A percentile compares a stretch with the other conserved stretches of the same genome.
These are phyloP conservation scores for Penicillium verrucosum DNA, from an alignment of 2,329 filamentous ascomycete genomes.

Conservation along the genomic window DNA sequence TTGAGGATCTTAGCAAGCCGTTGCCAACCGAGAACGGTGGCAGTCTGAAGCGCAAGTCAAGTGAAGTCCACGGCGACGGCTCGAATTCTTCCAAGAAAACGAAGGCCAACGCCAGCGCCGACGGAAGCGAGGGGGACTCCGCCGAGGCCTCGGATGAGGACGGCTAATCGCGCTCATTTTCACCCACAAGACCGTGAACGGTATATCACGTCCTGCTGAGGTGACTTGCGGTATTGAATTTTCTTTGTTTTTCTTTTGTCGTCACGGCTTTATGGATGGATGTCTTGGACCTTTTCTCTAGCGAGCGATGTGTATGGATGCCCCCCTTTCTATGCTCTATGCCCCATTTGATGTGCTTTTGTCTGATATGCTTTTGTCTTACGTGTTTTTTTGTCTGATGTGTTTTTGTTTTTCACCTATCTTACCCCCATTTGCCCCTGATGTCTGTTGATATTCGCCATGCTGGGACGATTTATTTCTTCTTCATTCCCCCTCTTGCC, in stretches of 20 bases:
- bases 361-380: slow-evolving; percentile 8
- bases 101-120: slow-evolving; percentile 50
- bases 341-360: slow-evolving; percentile 17
- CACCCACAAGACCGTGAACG: background rate
- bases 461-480: slow-evolving; percentile 14
- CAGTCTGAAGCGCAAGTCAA: slow-evolving; percentile 52
- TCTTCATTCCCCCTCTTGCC: slow-evolving; percentile 9
- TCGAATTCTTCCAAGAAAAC: slow-evolving; percentile 47
- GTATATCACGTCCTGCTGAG: background rate
- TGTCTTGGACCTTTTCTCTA: slow-evolving; percentile 29
- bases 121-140: slow-evolving; percentile 53
- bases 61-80: slow-evolving; percentile 45
- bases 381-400: slow-evolving; percentile 7
- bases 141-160: slow-evolving; percentile 50
- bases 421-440: slow-evolving; percentile 10
- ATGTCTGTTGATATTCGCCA: slow-evolving; percentile 18
- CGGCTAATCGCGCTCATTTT: slow-evolving; percentile 30
- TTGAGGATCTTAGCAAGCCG: slow-evolving; percentile 36
- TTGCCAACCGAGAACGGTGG: slow-evolving; percentile 32
- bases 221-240: slow-evolving; percentile 12
- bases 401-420: slow-evolving; percentile 14
- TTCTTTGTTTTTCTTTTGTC: slow-evolving; percentile 24
- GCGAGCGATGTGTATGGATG: slow-evolving; percentile 37
- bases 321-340: slow-evolving; percentile 22
- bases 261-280: slow-evolving; percentile 32